Evolutionary conservation across 768 basidiomycete species (phyloP), one percentile per base, ranked within the genome.

Genomic region (Omphalotus guepiniiformis): DNA sequence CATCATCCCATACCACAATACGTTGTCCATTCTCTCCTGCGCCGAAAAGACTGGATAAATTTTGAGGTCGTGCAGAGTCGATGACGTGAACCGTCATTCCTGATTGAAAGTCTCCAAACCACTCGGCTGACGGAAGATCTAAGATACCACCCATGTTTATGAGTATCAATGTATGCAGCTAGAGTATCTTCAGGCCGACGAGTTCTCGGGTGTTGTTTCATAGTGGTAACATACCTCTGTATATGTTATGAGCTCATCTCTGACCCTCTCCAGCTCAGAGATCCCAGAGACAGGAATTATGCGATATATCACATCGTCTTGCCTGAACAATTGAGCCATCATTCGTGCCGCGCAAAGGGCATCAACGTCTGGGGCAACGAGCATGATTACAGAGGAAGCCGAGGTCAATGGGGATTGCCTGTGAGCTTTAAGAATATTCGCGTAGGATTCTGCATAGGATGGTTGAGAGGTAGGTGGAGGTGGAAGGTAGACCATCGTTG

Each of bases 1-100:
- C 92, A 57, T 95, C 93, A 53, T 93, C 92, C 96, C 96, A 99
- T 0, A 98, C 75, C 25, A 95, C 71, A 16, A 97, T 81, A 42
- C 85, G 73, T 52, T 87, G 82, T 11, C 76, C 78, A 42, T 78
- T 78, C 55, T 80, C 75, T 21, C 82, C 82, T 35, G 72, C 75
- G 40, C 78, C 80, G 63, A 95, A 98, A 18, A 97, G 68, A 69
- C 85, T 96, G 35, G 82, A 74, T 58, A 98, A 71, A 65, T 93
- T 93, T 59, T 88, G 82, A 15, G 96, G 96, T 42, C 96, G 79
- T 16, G 84, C 80, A 3, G 95, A 92, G 66, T 99, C 96, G 67
- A 99, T 89, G 57, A 98, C 83, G 69, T 99, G 96, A 34, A 97
- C 77, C 2, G 76, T 82, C 45, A 91, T 72, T 19, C 72, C 69